A percentile compares a stretch with the other conserved stretches of the same genome.
Evolutionary conservation across 352 stramenopile genomes (phyloP).

Genomic region (Globisporangium parvum): DNA sequence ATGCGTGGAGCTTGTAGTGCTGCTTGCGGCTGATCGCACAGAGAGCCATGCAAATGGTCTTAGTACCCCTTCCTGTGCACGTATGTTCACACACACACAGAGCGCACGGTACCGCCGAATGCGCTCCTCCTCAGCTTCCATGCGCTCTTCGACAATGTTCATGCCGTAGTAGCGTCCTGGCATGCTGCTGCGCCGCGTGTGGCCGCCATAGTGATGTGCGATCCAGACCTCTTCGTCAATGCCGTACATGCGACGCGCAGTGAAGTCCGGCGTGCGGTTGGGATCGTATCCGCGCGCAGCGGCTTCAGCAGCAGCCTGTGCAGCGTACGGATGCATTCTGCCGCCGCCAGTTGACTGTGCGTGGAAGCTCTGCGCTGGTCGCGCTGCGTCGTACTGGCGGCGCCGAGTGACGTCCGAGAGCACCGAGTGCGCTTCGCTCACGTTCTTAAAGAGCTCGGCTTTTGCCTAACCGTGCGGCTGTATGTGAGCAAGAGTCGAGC

Average conservation of each 20-base stretch:
- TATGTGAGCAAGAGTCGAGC: no score
- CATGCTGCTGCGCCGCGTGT: slow-evolving; percentile 37
- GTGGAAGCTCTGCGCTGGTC: slow-evolving; percentile 35
- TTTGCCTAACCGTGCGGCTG: slow-evolving; percentile 48
- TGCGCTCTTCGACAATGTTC: slow-evolving; percentile 66
- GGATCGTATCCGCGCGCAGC: slow-evolving; percentile 19
- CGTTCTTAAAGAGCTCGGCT: slow-evolving; percentile 80
- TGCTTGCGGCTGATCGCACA: slow-evolving; percentile 34
- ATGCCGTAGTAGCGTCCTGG: slow-evolving; percentile 61
- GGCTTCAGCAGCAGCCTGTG: slow-evolving; percentile 19
- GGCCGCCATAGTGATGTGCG: slow-evolving; percentile 71
- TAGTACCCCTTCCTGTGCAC: no score
- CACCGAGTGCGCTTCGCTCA: slow-evolving; percentile 72
- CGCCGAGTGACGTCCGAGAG: slow-evolving; percentile 59
- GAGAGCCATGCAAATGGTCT: neutral
- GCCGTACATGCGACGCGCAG: slow-evolving; percentile 35
- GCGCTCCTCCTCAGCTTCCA: slow-evolving; percentile 56
- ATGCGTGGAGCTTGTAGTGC: slow-evolving; percentile 66
- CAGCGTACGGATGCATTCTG: slow-evolving; percentile 53
- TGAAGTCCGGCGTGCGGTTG: slow-evolving; percentile 8
- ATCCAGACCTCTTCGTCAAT: slow-evolving; percentile 84
- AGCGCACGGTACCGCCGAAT: slow-evolving; percentile 45
- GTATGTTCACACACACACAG: neutral
- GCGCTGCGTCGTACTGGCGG: slow-evolving; percentile 57
- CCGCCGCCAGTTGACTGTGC: slow-evolving; percentile 33